These are phyloP conservation scores for Rhizophora apiculata DNA, from an alignment of 345 rosid species.

Conservation along the genomic window DNA sequence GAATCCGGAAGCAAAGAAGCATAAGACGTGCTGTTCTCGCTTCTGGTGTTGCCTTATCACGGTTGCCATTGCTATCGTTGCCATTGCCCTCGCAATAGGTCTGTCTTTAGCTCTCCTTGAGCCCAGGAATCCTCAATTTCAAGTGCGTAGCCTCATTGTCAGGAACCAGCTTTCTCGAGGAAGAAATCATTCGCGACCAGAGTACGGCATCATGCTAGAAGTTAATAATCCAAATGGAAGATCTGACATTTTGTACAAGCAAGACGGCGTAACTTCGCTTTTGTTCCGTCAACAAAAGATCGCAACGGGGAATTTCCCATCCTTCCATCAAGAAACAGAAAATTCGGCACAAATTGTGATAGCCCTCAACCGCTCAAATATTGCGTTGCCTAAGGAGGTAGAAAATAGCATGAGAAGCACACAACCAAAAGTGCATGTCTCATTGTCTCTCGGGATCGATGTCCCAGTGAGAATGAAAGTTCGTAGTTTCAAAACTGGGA, in stretches of 20 bases:
- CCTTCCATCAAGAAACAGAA: conserved; percentile 7
- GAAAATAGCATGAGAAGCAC: background rate
- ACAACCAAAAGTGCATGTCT: conserved; percentile 1
- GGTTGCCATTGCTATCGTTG: background rate
- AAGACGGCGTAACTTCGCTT: conserved; percentile 20
- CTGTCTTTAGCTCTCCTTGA: background rate
- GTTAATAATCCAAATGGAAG: conserved; percentile 21
- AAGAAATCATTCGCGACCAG: background rate
- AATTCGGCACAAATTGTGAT: background rate
- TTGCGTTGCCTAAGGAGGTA: conserved; percentile 2
- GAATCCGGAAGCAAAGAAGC: background rate
- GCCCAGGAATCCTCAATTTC: conserved; percentile 14
- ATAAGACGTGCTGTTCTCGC: background rate
- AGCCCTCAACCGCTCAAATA: background rate
- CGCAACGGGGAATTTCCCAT: conserved; percentile 14
- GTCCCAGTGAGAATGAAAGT: conserved; percentile 22
- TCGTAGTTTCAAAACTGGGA: conserved; percentile 5
- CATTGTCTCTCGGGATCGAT: conserved; percentile 14
- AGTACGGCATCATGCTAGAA: conserved; percentile 13
- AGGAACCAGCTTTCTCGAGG: background rate
- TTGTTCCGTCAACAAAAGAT: conserved; percentile 7
- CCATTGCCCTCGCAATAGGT: background rate
- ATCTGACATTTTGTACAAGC: conserved; percentile 18
- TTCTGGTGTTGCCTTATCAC: background rate
- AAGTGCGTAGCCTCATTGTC: conserved; percentile 14